Percentiles rank a stretch among this genome's conserved stretches.
These are phyloP conservation scores for Apium graveolens DNA, from an alignment of 129 eudicot species.

Conservation along the genomic window DNA sequence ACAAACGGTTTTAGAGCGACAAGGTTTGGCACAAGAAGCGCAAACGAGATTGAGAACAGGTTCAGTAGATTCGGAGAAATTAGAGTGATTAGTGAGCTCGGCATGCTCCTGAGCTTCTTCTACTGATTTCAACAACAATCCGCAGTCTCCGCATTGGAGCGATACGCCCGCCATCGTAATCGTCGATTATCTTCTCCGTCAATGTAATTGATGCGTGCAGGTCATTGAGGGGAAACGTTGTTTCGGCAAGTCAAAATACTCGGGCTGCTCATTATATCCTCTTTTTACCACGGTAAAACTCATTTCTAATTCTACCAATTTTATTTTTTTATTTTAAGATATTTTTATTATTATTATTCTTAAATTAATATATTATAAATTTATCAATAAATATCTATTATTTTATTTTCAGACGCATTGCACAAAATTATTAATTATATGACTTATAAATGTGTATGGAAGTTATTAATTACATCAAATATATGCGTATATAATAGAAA, in stretches of 20 bases:
- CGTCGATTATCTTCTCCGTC: not conserved
- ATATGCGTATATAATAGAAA: too few species aligned
- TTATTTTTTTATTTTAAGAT: too few species aligned
- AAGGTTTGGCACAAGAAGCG: constrained; percentile 79
- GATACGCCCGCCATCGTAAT: constrained; percentile 76
- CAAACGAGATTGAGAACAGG: constrained; percentile 81
- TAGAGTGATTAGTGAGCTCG: constrained; percentile 69
- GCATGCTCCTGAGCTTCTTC: constrained; percentile 99
- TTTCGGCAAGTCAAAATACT: not conserved
- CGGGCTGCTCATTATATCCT: too few species aligned
- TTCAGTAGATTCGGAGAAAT: constrained; percentile 88
- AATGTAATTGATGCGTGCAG: not conserved
- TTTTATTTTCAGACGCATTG: too few species aligned
- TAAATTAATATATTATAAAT: too few species aligned
- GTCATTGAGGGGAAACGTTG: not conserved
- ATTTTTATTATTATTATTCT: too few species aligned
- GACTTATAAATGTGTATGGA: too few species aligned
- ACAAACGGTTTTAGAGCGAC: constrained; percentile 88
- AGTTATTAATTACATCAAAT: too few species aligned
- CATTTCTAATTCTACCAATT: too few species aligned
- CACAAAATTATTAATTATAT: too few species aligned
- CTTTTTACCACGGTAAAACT: too few species aligned
- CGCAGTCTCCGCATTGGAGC: constrained; percentile 84
- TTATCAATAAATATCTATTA: too few species aligned
- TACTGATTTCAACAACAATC: constrained; percentile 74